Conservation (phyloP, 768 basidiomycete genomes). For the Suillus ampliporus region DNA sequence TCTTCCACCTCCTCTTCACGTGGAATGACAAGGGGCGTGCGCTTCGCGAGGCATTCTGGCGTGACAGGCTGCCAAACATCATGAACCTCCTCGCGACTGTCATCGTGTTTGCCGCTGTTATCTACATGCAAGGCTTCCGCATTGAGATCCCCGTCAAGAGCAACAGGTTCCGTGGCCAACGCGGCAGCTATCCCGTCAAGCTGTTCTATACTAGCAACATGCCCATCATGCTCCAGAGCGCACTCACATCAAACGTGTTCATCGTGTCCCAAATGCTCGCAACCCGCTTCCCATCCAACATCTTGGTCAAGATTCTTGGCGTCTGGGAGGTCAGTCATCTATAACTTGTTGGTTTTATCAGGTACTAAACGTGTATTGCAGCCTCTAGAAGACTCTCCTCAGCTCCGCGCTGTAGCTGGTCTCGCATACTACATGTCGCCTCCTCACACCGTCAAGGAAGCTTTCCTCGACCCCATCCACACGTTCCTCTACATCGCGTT, state of each 20-base stretch:
- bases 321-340: conserved; percentile 86
- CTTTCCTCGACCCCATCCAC: conserved; percentile 92
- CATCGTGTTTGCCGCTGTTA: conserved; percentile 90
- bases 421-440: conserved; percentile 98
- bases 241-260: conserved; percentile 92
- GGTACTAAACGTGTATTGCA: conserved; percentile 35
- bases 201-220: conserved; percentile 99
- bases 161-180: conserved; percentile 92
- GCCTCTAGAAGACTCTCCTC: conserved; percentile 94
- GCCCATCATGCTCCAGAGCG: conserved; percentile 99
- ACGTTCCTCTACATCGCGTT: conserved; percentile 89
- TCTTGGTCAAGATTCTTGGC: conserved; percentile 88
- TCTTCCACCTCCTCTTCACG: conserved; percentile 97
- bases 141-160: conserved; percentile 99
- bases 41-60: conserved; percentile 96
- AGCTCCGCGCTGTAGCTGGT: conserved; percentile 87
- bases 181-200: conserved; percentile 95
- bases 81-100: conserved; percentile 98
- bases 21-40: conserved; percentile 99
- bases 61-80: conserved; percentile 94
- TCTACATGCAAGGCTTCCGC: conserved; percentile 98
- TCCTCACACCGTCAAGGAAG: conserved; percentile 88
- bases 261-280: conserved; percentile 97
- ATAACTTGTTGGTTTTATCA: neutral
- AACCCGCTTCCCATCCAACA: conserved; percentile 86